These are phyloP conservation scores for Pythium oligandrum DNA, from an alignment of 352 stramenopile genomes.

Conservation along the genomic window DNA sequence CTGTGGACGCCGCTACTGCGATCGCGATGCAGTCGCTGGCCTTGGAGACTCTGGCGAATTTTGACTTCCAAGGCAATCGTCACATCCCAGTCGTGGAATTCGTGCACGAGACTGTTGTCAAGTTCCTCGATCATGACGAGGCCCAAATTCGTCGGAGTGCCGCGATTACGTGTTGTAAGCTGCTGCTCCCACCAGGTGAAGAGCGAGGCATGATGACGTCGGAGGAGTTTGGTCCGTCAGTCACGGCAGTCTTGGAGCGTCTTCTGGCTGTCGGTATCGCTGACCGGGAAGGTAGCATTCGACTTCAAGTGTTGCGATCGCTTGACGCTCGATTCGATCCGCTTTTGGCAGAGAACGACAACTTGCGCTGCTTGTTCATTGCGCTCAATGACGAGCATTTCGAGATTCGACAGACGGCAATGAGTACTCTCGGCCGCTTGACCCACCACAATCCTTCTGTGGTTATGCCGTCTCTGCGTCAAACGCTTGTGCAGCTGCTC, in stretches of 20 bases:
- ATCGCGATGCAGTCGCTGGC: constrained; percentile 81
- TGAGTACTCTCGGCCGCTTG: constrained; percentile 83
- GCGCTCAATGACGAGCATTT: constrained; percentile 85
- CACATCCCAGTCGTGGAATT: constrained; percentile 86
- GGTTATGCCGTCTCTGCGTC: constrained; percentile 74
- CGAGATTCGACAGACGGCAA: constrained; percentile 84
- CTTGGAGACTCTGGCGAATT: constrained; percentile 80
- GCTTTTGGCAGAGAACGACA: constrained; percentile 76
- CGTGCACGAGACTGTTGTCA: constrained; percentile 84
- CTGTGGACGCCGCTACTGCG: constrained; percentile 40
- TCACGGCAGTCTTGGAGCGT: constrained; percentile 73
- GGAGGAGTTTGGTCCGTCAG: constrained; percentile 66
- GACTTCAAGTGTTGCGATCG: constrained; percentile 71
- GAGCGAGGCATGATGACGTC: constrained; percentile 53
- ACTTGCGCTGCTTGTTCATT: constrained; percentile 83
- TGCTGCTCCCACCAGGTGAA: constrained; percentile 69
- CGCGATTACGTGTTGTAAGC: constrained; percentile 85
- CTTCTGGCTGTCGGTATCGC: constrained; percentile 83
- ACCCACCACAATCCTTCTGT: constrained; percentile 82
- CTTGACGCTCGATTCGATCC: constrained; percentile 80
- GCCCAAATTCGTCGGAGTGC: constrained; percentile 80
- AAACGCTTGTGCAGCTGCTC: constrained; percentile 83
- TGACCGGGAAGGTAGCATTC: constrained; percentile 83
- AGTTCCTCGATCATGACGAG: constrained; percentile 85
- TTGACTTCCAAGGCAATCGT: constrained; percentile 83